A percentile compares a stretch with the other conserved stretches of the same genome.
These are phyloP conservation scores for Colletotrichum lupini DNA, from an alignment of 2,329 filamentous ascomycete species.

Conservation along the genomic window DNA sequence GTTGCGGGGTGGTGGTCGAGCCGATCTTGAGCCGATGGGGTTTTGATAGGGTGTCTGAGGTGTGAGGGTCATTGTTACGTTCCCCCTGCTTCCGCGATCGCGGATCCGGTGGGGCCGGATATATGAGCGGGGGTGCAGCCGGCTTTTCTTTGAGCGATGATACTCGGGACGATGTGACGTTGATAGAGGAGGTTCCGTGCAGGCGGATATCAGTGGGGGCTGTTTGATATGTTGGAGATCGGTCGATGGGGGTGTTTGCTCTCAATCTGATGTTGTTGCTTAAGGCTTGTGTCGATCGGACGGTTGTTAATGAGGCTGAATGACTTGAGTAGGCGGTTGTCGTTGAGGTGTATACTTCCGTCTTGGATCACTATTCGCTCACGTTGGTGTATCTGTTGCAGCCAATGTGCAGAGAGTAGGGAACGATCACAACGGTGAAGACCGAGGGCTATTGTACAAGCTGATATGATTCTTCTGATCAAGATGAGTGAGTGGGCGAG, in stretches of 20 bases:
- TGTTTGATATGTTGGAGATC: not conserved
- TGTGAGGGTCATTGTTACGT: slow-evolving; percentile 7
- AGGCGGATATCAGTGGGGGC: not conserved
- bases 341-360: too few relatives aligned
- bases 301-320: not conserved
- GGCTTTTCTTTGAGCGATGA: not conserved
- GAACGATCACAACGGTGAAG: too few relatives aligned
- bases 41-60: not conserved
- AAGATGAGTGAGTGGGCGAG: too few relatives aligned
- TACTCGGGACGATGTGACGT: slow-evolving; percentile 27
- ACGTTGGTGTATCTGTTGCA: too few relatives aligned
- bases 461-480: too few relatives aligned
- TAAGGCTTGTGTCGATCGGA: not conserved
- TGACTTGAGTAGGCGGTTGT: too few relatives aligned
- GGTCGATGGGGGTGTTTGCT: not conserved
- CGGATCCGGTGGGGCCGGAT: too few relatives aligned
- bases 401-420: too few relatives aligned
- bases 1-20: not conserved
- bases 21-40: not conserved
- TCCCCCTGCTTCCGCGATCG: not conserved
- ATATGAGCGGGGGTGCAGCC: not conserved
- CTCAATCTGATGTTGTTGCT: not conserved
- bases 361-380: too few relatives aligned
- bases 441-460: too few relatives aligned
- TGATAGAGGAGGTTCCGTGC: not conserved